phyloP scores from a whole-genome alignment of 257 asterid species.

The Asclepias syriaca region DNA sequence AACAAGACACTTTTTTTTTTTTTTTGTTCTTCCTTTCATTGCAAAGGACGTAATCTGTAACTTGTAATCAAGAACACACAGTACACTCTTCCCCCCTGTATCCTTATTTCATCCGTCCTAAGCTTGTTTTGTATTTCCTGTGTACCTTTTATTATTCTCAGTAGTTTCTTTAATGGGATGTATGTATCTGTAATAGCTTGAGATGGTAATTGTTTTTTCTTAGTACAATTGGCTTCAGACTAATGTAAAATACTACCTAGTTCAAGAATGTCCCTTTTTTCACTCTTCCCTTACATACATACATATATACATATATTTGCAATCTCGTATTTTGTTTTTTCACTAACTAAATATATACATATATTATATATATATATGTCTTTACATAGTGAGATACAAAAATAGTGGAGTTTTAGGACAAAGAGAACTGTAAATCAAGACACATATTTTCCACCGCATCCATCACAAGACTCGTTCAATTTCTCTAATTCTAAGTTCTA shows the following conservation, averaged over 20 bases:
- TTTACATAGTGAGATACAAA: too few species aligned
- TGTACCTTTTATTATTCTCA: background rate
- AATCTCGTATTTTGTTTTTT: too few species aligned
- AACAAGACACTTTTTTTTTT: background rate
- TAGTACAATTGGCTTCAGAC: background rate
- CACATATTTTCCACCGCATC: background rate
- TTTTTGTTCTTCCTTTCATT: background rate
- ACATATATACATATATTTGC: too few species aligned
- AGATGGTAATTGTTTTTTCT: background rate
- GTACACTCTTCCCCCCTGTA: background rate
- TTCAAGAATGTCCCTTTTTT: background rate
- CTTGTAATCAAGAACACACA: background rate
- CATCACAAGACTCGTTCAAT: constrained; percentile 20
- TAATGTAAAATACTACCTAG: background rate
- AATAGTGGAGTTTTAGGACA: too few species aligned
- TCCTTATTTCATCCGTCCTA: background rate
- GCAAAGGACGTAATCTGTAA: background rate
- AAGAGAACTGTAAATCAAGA: background rate
- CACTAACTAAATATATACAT: too few species aligned
- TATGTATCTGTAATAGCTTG: constrained; percentile 7
- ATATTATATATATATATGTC: too few species aligned
- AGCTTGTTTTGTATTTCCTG: background rate
- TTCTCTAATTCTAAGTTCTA: constrained; percentile 4
- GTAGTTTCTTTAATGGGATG: background rate
- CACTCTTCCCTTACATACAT: background rate